phyloP scores from a whole-genome alignment of 1,284 basidiomycete genomes.

The Phylloboletellus chloephorus region DNA sequence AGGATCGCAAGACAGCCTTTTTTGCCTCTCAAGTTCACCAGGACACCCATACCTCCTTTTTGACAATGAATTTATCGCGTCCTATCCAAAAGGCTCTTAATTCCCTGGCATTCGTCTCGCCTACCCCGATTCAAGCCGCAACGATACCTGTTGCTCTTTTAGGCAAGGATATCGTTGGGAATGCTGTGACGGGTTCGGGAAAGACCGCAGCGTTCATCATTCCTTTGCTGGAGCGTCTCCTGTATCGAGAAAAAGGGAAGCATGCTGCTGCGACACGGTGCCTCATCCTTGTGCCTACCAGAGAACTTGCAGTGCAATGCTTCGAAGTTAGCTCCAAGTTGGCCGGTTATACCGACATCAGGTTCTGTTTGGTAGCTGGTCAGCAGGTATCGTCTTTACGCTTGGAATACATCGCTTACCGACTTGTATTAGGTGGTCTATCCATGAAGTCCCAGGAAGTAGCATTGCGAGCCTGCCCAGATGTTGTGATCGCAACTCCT shows the following conservation, averaged over 20 bases:
- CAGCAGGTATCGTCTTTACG: slow-evolving; percentile 4
- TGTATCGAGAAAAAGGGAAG: slow-evolving; percentile 84
- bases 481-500: slow-evolving; percentile 92
- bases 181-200: slow-evolving; percentile 92
- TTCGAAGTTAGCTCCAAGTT: slow-evolving; percentile 86
- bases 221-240: slow-evolving; percentile 86
- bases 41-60: slow-evolving; percentile 62
- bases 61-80: slow-evolving; percentile 84
- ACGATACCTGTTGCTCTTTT: slow-evolving; percentile 90
- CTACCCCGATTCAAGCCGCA: slow-evolving; percentile 93
- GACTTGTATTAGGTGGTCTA: slow-evolving; percentile 62
- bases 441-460: slow-evolving; percentile 89
- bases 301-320: slow-evolving; percentile 93
- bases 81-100: slow-evolving; percentile 85
- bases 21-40: slow-evolving; percentile 62
- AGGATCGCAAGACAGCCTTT: slow-evolving; percentile 74
- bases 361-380: slow-evolving; percentile 88
- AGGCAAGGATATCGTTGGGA: slow-evolving; percentile 93
- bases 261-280: slow-evolving; percentile 90
- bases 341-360: slow-evolving; percentile 82
- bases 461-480: slow-evolving; percentile 79
- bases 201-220: slow-evolving; percentile 97
- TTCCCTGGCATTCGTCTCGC: slow-evolving; percentile 74
- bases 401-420: slow-evolving; percentile 14
- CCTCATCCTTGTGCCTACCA: slow-evolving; percentile 87